phyloP scores from a whole-genome alignment of 495 filamentous ascomycete genomes.

The Penicillium nucicola region DNA sequence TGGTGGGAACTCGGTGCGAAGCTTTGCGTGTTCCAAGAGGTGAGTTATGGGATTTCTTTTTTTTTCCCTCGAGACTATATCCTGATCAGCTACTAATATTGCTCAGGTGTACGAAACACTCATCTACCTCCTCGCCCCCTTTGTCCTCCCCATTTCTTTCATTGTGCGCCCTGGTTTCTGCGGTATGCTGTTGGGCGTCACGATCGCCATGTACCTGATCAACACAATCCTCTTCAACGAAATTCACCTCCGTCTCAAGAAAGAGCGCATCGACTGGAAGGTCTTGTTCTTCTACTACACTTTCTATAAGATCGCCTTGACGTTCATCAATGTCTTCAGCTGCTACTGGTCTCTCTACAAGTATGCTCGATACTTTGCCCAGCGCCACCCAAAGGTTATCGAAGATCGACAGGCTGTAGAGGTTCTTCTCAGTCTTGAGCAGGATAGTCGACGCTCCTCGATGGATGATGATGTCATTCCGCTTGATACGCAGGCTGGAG shows the following conservation, averaged over 20 bases:
- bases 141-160: conserved; percentile 45
- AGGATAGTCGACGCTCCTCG: conserved; percentile 1
- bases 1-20: conserved; percentile 49
- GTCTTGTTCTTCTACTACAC: conserved; percentile 36
- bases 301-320: conserved; percentile 39
- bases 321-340: conserved; percentile 37
- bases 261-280: conserved; percentile 30
- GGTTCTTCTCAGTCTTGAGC: conserved; percentile 29
- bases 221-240: conserved; percentile 44
- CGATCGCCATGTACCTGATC: conserved; percentile 35
- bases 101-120: conserved; percentile 45
- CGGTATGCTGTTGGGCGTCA: conserved; percentile 27
- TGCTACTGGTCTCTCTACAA: conserved; percentile 43
- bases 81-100: not conserved
- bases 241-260: conserved; percentile 38
- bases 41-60: no score
- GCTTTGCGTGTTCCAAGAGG: conserved; percentile 69
- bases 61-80: not conserved
- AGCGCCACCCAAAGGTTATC: conserved; percentile 39
- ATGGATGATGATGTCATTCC: conserved; percentile 4
- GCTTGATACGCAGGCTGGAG: not conserved
- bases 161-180: conserved; percentile 36
- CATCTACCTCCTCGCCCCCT: conserved; percentile 43
- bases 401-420: conserved; percentile 42
- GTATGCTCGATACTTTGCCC: conserved; percentile 42